Evolutionary conservation across 768 basidiomycete genomes (phyloP), one percentile per base, ranked within the genome.

Genomic region (Suillus clintonianus): DNA sequence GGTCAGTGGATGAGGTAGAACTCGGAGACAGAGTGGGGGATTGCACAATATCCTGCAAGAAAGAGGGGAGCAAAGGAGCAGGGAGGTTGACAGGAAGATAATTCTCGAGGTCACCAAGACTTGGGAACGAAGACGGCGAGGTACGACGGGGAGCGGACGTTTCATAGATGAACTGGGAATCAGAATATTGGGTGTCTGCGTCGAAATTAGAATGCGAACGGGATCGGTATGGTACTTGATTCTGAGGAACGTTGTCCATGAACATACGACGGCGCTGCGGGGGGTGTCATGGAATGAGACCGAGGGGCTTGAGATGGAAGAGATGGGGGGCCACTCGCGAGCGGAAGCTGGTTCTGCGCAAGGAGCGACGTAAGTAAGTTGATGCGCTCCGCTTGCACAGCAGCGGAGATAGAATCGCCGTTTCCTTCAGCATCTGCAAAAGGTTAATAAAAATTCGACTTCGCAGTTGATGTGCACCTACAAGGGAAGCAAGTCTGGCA

Each of bases 401-500:
- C 89, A 42, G 89, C 84, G 51, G 91, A 92, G 70, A 94, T 91
- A 4, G 91, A 93, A 74, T 94, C 92, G 4, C 91, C 91, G 68
- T 94, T 94, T 2, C 92, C 92, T 71, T 94, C 92, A 14, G 92
- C 92, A 67, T 93, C 91, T 93, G 65, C 22, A 53, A 50, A 61
- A 27, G 54, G 59, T 41, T 54, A 55, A 55, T 36, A 61, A 59
- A 45, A 61, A 62, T 58, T 37, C 53, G 63, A 62, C 10, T 61
- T 55, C 14, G 34, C 45, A 60, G 62, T 64, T 63, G 47, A 27
- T 62, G 64, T 63, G 61, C 64, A 83, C 89, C 67, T 70, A 92
- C 91, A 94, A 55, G 92, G 92, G 64, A 86, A 85, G 76, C 92
- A 94, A 11, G 91, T 93, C 81, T 94, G 92, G 78, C 92, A 95